A percentile compares a stretch with the other conserved stretches of the same genome.
Evolutionary conservation across 441 rosid genomes (phyloP).

Genomic region (Geranium incanum): DNA sequence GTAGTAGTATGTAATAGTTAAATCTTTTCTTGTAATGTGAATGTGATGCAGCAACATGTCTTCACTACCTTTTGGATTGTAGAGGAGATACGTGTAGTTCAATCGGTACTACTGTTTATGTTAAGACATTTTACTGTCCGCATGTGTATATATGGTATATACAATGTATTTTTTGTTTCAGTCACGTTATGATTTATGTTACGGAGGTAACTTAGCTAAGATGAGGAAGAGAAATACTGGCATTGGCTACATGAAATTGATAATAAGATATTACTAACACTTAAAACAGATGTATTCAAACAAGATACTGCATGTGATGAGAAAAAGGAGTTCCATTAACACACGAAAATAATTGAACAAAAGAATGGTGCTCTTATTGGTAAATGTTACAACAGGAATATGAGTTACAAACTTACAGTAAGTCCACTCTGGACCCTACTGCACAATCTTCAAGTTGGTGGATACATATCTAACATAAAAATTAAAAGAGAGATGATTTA

Average conservation of each 20-base stretch:
- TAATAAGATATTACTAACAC: too few species aligned
- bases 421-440: background rate
- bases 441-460: background rate
- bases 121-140: background rate
- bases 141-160: too few species aligned
- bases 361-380: background rate
- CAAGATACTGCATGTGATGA: background rate
- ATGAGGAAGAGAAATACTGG: background rate
- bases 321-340: background rate
- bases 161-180: too few species aligned
- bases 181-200: too few species aligned
- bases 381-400: background rate
- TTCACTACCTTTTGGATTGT: constrained; percentile 5
- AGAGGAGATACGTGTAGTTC: background rate
- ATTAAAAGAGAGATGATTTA: background rate
- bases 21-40: background rate
- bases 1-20: background rate
- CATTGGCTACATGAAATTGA: too few species aligned
- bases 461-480: too few species aligned
- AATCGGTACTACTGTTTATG: background rate
- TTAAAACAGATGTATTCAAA: too few species aligned
- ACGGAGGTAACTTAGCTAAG: constrained; percentile 14
- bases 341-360: background rate
- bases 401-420: background rate
- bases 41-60: background rate